Conservation (phyloP, 805 yeast species). For the Clavispora fructus region DNA sequence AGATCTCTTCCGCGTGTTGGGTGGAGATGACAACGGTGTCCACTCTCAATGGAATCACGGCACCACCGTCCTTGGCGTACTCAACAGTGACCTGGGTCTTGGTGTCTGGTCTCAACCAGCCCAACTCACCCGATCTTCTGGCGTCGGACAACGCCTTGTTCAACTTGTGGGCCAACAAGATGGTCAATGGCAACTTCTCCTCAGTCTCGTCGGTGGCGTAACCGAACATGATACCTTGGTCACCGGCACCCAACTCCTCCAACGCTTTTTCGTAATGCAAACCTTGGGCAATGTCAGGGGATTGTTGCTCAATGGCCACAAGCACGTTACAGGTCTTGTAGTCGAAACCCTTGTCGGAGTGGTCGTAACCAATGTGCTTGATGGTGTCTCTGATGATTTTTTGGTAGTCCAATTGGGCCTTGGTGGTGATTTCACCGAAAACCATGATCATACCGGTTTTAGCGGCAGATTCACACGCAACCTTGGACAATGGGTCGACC, state of each 20-base stretch:
- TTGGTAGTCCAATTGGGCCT: conserved; percentile 92
- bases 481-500: conserved; percentile 95
- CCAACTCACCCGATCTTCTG: conserved; percentile 90
- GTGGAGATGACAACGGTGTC: conserved; percentile 97
- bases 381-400: conserved; percentile 97
- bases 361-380: conserved; percentile 97
- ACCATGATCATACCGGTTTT: conserved; percentile 99
- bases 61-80: conserved; percentile 91
- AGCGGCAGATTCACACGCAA: conserved; percentile 98
- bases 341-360: conserved; percentile 94
- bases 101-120: conserved; percentile 99
- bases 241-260: conserved; percentile 99
- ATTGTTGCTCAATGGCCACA: conserved; percentile 99
- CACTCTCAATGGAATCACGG: conserved; percentile 91
- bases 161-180: conserved; percentile 89
- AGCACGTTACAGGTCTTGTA: conserved; percentile 98
- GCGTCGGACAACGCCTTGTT: conserved; percentile 96
- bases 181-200: conserved; percentile 93
- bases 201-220: conserved; percentile 99
- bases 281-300: conserved; percentile 99
- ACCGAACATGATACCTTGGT: conserved; percentile 99
- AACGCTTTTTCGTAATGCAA: conserved; percentile 92
- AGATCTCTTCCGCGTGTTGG: conserved; percentile 94
- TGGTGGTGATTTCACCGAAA: conserved; percentile 98
- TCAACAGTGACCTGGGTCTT: conserved; percentile 99